Percentiles rank a stretch among this genome's conserved stretches.
Conservation (phyloP, 352 stramenopile species). For the Phytopythium aichiense region DNA sequence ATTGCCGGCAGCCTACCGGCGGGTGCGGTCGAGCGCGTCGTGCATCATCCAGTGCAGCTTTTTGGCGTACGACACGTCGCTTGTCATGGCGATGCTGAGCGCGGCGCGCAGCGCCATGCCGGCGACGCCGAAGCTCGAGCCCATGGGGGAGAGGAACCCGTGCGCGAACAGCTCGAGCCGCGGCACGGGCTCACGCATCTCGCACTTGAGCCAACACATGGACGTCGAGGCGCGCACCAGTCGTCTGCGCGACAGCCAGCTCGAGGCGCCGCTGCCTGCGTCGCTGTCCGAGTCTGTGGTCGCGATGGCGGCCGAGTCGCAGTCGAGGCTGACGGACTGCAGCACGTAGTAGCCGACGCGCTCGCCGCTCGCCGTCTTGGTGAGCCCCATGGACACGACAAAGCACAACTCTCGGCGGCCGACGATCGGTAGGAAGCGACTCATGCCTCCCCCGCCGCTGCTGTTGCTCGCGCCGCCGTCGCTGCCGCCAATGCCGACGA, state of each 20-base stretch:
- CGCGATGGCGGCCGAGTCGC: conserved; percentile 2
- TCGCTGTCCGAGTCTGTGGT: neutral
- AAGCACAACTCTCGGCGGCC: conserved; percentile 29
- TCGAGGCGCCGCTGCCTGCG: neutral
- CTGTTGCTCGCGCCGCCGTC: conserved; percentile 23
- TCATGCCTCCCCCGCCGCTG: conserved; percentile 10
- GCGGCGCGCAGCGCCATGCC: conserved; percentile 20
- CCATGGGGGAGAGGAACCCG: conserved; percentile 33
- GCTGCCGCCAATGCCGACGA: conserved; percentile 13
- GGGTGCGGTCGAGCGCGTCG: conserved; percentile 20
- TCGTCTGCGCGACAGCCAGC: neutral
- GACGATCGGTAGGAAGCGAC: conserved; percentile 21
- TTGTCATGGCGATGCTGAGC: conserved; percentile 24
- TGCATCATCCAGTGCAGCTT: conserved; percentile 47
- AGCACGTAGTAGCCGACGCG: conserved; percentile 34
- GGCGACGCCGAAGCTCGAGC: conserved; percentile 25
- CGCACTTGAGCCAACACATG: conserved; percentile 39
- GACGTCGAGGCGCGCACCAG: conserved; percentile 24
- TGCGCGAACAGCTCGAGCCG: conserved; percentile 37
- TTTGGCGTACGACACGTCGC: conserved; percentile 33
- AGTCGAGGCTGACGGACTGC: conserved; percentile 32
- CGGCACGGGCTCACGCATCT: conserved; percentile 19
- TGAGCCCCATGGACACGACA: conserved; percentile 27
- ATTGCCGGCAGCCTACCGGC: conserved; percentile 10
- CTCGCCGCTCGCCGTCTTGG: conserved; percentile 21